Evolutionary conservation across 805 yeast species (phyloP), one percentile per base, ranked within the genome.

Genomic region (Saccharomycopsis javanensis): DNA sequence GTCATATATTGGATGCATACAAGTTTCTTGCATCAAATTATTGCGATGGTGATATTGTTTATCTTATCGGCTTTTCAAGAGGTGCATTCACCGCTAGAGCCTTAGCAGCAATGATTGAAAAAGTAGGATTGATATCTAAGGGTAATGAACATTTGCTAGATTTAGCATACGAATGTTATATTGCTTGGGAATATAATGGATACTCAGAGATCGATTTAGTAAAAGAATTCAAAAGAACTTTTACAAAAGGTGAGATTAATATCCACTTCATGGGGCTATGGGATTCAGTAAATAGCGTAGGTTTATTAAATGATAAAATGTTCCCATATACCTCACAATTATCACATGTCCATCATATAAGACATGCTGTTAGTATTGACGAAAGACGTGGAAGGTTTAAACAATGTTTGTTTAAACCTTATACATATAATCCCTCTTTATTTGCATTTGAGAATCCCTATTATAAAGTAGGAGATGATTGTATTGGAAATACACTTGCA

Each of bases 271-370:
- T 83, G 75, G 89, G 89, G 0, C 67, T 84, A 18, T 84, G 85
- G 77, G 90, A 84, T 68, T 79, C 87, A 0, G 81, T 83, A 18
- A 82, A 81, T 64, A 82, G 88, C 1, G 82, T 83, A 20, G 89
- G 89, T 0, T 63, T 82, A 8, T 57, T 83, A 3, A 70, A 80
- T 46, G 86, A 82, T 63, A 68, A 80, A 42, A 60, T 80, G 65
- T 83, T 83, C 60, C 87, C 88, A 0, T 81, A 72, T 61, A 74
- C 83, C 0, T 76, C 81, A 1, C 71, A 76, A 53, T 72, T 79
- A 48, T 68, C 73, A 13, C 73, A 74, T 55, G 85, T 83, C 5
- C 72, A 75, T 28, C 86, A 82, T 63, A 77, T 82, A 13, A 71
- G 90, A 58, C 88, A 84, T 66, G 87, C 88, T 0, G 77, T 83